Conservation (phyloP, 2,329 filamentous ascomycete genomes). For the Trichoderma cornu-damae region DNA sequence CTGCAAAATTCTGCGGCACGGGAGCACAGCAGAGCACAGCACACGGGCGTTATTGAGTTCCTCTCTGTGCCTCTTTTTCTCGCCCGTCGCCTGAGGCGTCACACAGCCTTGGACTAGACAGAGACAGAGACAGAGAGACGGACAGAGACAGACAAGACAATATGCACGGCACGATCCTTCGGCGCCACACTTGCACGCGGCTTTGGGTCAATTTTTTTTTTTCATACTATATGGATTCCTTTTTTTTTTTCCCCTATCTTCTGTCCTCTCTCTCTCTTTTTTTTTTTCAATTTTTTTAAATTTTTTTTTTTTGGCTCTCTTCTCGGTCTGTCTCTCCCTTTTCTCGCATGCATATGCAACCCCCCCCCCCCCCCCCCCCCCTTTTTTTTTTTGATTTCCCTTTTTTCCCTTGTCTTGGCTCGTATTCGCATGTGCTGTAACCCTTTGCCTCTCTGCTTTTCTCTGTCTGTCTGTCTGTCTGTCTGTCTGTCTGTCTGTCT, state of each 20-base stretch:
- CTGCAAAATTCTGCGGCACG: no score
- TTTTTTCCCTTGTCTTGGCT: neutral
- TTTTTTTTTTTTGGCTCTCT: neutral
- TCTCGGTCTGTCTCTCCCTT: neutral
- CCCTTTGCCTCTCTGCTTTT: neutral
- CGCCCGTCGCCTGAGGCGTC: neutral
- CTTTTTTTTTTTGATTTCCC: neutral
- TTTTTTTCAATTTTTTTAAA: no score
- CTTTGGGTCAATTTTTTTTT: neutral
- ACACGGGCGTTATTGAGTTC: no score
- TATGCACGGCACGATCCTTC: conserved; percentile 5
- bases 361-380: no score
- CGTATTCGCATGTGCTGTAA: conserved; percentile 11
- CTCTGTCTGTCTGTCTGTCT: no score
- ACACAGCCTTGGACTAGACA: no score
- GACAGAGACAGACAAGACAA: no score
- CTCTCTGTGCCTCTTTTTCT: neutral
- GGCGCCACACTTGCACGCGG: neutral
- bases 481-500: no score
- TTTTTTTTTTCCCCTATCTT: no score
- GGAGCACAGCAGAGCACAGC: no score
- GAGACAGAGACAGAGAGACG: no score
- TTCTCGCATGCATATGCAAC: neutral
- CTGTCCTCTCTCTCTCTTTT: no score
- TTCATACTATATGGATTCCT: neutral